A percentile compares a stretch with the other conserved stretches of the same genome.
Conservation (phyloP, 305 asterid genomes). For the Stenogyne calaminthoides region DNA sequence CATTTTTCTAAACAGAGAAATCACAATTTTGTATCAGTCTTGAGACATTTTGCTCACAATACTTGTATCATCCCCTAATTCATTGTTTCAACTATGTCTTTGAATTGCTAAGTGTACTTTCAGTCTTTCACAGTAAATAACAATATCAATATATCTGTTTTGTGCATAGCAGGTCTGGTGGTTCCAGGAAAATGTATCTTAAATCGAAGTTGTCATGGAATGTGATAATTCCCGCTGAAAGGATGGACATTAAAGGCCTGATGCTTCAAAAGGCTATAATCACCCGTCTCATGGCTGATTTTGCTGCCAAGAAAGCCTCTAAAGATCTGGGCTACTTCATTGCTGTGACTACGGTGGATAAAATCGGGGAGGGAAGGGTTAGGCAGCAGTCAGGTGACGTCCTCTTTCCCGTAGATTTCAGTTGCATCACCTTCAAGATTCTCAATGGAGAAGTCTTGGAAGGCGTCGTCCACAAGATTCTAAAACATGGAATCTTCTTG, state of each 20-base stretch:
- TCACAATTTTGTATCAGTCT: not conserved
- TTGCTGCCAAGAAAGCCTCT: conserved; percentile 72
- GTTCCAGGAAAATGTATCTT: conserved; percentile 54
- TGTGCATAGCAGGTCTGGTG: conserved; percentile 29
- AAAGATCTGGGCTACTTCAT: conserved; percentile 77
- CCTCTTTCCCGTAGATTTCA: conserved; percentile 76
- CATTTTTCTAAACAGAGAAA: not conserved
- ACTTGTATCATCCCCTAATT: not conserved
- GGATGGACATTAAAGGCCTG: conserved; percentile 57
- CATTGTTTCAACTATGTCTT: not conserved
- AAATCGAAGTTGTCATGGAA: conserved; percentile 68
- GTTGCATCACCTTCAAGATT: conserved; percentile 80
- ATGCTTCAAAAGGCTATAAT: conserved; percentile 83
- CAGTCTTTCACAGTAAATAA: not conserved
- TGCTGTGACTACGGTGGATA: conserved; percentile 60
- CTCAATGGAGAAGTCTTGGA: conserved; percentile 73
- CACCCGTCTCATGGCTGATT: conserved; percentile 69
- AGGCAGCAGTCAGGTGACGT: conserved; percentile 73
- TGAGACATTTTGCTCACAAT: not conserved
- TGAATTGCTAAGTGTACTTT: not conserved
- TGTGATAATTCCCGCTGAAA: conserved; percentile 62
- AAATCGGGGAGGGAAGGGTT: conserved; percentile 79
- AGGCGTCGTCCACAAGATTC: conserved; percentile 66
- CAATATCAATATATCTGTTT: not conserved
- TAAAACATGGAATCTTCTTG: conserved; percentile 79